Conservation (phyloP, 768 basidiomycete species). For the Boletellus ananas region DNA sequence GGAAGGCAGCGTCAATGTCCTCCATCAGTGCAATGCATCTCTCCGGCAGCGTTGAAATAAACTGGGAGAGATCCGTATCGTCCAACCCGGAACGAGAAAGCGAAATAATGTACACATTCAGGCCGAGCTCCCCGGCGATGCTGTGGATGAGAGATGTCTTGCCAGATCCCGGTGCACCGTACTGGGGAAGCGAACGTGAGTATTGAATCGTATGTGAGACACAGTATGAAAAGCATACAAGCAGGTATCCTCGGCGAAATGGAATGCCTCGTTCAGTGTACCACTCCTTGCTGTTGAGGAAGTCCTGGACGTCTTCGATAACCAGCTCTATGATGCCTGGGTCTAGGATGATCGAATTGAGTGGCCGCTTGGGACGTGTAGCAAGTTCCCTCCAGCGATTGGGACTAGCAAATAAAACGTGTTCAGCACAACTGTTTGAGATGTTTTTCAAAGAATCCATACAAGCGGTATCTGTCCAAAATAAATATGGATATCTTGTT, state of each 20-base stretch:
- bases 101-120: constrained; percentile 71
- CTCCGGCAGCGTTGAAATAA: constrained; percentile 63
- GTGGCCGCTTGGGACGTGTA: constrained; percentile 59
- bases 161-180: constrained; percentile 73
- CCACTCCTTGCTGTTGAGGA: constrained; percentile 66
- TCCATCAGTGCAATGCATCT: constrained; percentile 78
- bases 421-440: background rate
- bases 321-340: constrained; percentile 63
- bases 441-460: constrained; percentile 27
- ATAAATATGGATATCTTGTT: constrained; percentile 51
- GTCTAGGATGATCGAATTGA: constrained; percentile 67
- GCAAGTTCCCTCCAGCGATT: constrained; percentile 54
- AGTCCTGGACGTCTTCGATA: constrained; percentile 66
- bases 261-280: constrained; percentile 76
- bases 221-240: constrained; percentile 32
- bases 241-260: constrained; percentile 75
- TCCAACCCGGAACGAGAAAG: constrained; percentile 62
- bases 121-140: constrained; percentile 71
- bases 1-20: constrained; percentile 79
- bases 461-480: constrained; percentile 43
- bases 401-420: constrained; percentile 12
- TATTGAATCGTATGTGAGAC: background rate
- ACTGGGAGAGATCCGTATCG: constrained; percentile 52
- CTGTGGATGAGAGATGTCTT: constrained; percentile 78
- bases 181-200: constrained; percentile 31